Evolutionary conservation across 2,329 filamentous ascomycete species (phyloP), one percentile per base, ranked within the genome.

Genomic region (Grosmannia huntii): DNA sequence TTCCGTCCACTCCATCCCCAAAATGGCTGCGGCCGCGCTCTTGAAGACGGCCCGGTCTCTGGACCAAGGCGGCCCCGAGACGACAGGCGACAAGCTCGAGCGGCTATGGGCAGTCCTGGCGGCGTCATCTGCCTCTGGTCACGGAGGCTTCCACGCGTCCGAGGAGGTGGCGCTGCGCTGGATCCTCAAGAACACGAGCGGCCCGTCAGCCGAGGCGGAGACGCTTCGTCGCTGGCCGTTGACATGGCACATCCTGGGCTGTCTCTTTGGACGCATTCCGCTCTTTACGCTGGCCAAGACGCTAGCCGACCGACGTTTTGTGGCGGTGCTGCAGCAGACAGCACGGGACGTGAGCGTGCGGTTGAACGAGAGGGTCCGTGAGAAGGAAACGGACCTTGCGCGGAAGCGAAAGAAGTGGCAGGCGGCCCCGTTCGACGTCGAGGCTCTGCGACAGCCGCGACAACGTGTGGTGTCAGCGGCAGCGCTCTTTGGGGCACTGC

Each of bases 281-380:
- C 73, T 83, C 0, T 84, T 86, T 52, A 84, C 82, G 12, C 75
- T 89, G 27, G 87, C 88, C 10, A 83, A 84, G 59, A 83, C 87
- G 4, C 76, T 95, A 7, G 83, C 82, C 25, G 84, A 90, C 59
- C 77, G 85, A 59, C 79, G 82, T 52, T 89, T 95, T 57, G 71
- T 87, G 38, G 70, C 72, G 1, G 79, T 89, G 11, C 68, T 95
- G 49, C 82, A 85, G 64, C 79, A 82, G 64, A 81, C 85, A 0
- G 70, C 90, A 53, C 76, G 81, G 53, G 85, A 90, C 27, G 63
- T 80, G 44, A 75, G 44, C 76, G 1, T 67, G 65, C 66, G 72
- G 11, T 6, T 61, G 62, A 66, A 66, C 21, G n/a, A 21, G n/a
- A 11, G n/a, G 62, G n/a, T 66, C 12, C 16, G 70, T 48, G 64